phyloP scores from a whole-genome alignment of 768 basidiomycete species.

The Leccinellum albellum region DNA sequence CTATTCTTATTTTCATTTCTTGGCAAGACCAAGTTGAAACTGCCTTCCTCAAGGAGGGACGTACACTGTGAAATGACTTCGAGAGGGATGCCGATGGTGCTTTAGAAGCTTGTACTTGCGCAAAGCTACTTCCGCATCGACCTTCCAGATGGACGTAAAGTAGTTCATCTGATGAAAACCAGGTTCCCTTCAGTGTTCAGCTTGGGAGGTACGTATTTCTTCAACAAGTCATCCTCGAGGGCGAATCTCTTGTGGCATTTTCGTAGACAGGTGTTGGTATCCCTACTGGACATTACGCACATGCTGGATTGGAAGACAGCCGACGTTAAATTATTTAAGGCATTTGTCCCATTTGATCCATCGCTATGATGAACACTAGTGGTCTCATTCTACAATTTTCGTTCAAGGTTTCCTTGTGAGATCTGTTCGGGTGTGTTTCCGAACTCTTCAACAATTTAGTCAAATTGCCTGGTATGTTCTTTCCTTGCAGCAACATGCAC shows the following conservation, averaged over 20 bases:
- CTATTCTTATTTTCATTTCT: slow-evolving; percentile 67
- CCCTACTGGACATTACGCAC: slow-evolving; percentile 70
- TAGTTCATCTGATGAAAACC: slow-evolving; percentile 82
- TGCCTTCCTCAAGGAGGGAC: slow-evolving; percentile 68
- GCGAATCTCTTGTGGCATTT: slow-evolving; percentile 1
- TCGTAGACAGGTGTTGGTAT: slow-evolving; percentile 73
- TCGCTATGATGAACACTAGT: slow-evolving; percentile 22
- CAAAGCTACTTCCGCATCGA: slow-evolving; percentile 88
- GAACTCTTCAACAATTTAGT: slow-evolving; percentile 57
- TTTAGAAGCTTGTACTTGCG: slow-evolving; percentile 44
- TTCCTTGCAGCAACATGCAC: slow-evolving; percentile 46
- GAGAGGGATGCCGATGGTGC: slow-evolving; percentile 57
- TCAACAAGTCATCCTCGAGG: not conserved
- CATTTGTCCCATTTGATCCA: slow-evolving; percentile 74
- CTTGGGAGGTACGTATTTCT: slow-evolving; percentile 73
- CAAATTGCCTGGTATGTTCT: slow-evolving; percentile 51
- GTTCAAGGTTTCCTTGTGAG: not conserved
- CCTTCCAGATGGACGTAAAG: slow-evolving; percentile 75
- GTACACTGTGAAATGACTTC: slow-evolving; percentile 54
- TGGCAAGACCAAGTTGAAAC: slow-evolving; percentile 62
- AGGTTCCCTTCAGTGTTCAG: slow-evolving; percentile 81
- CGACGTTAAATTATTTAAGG: slow-evolving; percentile 85
- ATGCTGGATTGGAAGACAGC: slow-evolving; percentile 89
- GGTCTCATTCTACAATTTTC: not conserved
- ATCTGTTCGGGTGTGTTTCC: slow-evolving; percentile 32